Base-by-base conservation (phyloP, 805 yeast species). In the Wickerhamiella vanderwaltii region DNA sequence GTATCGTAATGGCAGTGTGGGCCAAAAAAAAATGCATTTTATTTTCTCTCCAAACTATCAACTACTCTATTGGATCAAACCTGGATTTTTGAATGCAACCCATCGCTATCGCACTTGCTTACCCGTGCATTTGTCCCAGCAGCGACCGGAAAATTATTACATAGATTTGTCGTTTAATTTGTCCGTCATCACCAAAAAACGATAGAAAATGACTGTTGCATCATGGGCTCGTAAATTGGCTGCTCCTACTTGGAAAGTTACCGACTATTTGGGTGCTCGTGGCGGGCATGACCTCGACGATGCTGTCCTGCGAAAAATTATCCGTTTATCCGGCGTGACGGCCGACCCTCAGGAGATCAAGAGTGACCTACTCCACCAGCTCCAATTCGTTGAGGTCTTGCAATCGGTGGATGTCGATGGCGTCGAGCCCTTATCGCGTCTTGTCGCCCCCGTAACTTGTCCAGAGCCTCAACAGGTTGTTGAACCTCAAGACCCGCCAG, bases 321-420 rank as follows among this genome's bases (percentile, higher is more conserved):
- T 37, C 22, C 16, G n/a, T 2, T 46, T 39, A 23, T 45, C 51
- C 5, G 52, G 50, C 7, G 42, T 51, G 4, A 49, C 49, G 15
- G 36, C 35, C 32, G 60, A 59, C 11, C 46, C 50, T 9, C 46
- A 55, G 1, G 46, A 48, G 29, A 44, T 60, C 33, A 41, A 53
- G 19, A 34, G 39, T 5, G 63, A 62, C 29, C 49, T 63, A 9
- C 47, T 49, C 13, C 57, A 55, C 34, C 68, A 64, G 51, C 51
- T 64, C 23, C 53, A 49, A 19, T 64, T 64, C 44, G 62, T 64
- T 2, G 63, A 63, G 45, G 60, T 56, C n/a, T 53, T 64, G 15
- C 48, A 53, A n/a, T 53, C 51, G 9, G 58, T 60, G 6, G 54
- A 61, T 25, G 59, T 66, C 3, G 44, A 42, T 2, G 58, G 56